Conservation (phyloP, 78 protist species). For the Speleostelium caveatum region DNA sequence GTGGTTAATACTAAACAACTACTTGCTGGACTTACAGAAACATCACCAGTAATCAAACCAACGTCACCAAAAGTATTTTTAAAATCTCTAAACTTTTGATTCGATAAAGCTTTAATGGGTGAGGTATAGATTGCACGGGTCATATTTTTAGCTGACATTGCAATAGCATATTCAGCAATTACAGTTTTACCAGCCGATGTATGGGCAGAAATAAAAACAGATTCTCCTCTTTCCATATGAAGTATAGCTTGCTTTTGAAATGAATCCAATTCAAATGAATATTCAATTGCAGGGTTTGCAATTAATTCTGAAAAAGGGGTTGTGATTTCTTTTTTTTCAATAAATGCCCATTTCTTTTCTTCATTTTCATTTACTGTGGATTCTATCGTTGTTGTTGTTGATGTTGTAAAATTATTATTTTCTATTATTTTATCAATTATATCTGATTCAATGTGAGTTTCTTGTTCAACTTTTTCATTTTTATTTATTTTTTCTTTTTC, state of each 20-base stretch:
- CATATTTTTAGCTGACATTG: conserved; percentile 79
- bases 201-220: conserved; percentile 97
- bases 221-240: conserved; percentile 91
- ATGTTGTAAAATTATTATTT: neutral
- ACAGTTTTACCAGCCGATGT: conserved; percentile 99
- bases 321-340: conserved; percentile 55
- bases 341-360: conserved; percentile 70
- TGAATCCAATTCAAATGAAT: conserved; percentile 95
- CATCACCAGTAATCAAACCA: conserved; percentile 97
- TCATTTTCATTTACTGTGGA: neutral
- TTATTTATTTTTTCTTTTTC: conserved; percentile 1
- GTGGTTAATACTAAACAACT: conserved; percentile 98
- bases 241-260: conserved; percentile 95
- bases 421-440: neutral
- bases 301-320: conserved; percentile 63
- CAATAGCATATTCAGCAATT: conserved; percentile 97
- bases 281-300: conserved; percentile 75
- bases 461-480: conserved; percentile 8
- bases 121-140: conserved; percentile 96
- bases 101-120: conserved; percentile 97
- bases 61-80: conserved; percentile 91
- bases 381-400: neutral
- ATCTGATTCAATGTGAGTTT: neutral
- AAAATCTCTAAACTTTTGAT: conserved; percentile 96
- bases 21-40: conserved; percentile 92